Evolutionary conservation across 2,329 filamentous ascomycete species (phyloP), one percentile per base, ranked within the genome.

Genomic region (Aspergillus sp.): DNA sequence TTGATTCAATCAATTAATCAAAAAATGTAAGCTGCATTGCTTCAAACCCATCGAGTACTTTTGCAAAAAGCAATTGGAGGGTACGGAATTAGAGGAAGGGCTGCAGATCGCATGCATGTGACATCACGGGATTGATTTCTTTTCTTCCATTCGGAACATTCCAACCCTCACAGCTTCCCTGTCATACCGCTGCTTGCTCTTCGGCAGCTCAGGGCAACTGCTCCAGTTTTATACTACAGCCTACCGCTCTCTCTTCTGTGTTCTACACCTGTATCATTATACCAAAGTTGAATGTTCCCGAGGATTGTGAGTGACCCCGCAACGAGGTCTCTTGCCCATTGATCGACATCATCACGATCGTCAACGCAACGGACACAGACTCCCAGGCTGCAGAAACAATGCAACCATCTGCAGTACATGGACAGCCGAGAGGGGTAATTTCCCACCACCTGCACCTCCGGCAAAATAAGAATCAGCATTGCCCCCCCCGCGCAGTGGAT

Each of bases 401-500:
- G 41, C 41, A 19, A 23, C 41, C 10, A 36, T 36, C 32, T 55
- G 13, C 52, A 32, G 25, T 4, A 28, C 4, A 19, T 10, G 47
- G 25, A 49, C 23, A 30, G 23, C 47, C 23, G 23, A 23, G 41
- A 45, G 41, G 41, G 41, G 41, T 23, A 45, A 45, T 21, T 45
- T 21, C 12, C 17, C 17, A 45, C 41, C 41, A 45, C n/a, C 47
- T n/a, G 23, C 23, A 10, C 28, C 47, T 23, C 45, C 45, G 25
- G 45, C 23, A 48, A 25, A 28, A 47, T 25, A 47, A 25, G 21
- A n/a, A 48, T 21, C 21, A 49, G 45, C 23, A 49, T 49, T 49
- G 45, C 51, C 51, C 28, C 51, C 28, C 28, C 30, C 52, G 53
- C 25, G 7, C 39, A 12, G 23, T 55, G 53, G 39, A 36, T 55